Evolutionary conservation across 163 green algal species (phyloP).

Genomic region (Prototheca cutis): DNA sequence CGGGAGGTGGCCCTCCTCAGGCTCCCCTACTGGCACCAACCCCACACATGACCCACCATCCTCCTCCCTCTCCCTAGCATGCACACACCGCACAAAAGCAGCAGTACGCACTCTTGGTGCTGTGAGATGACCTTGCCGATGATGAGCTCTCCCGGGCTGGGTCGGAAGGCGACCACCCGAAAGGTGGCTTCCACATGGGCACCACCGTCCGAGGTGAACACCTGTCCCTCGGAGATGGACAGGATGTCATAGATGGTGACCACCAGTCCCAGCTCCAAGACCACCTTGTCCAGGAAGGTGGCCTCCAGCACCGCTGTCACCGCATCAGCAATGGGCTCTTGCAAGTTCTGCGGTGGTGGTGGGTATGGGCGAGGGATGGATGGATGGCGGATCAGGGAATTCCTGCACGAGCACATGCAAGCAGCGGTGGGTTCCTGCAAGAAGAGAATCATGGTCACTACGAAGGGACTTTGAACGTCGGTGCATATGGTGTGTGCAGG

Average conservation of each 20-base stretch:
- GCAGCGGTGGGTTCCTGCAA: background rate
- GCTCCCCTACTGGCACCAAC: background rate
- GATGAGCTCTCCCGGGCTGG: slow-evolving; percentile 78
- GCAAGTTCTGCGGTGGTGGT: slow-evolving; percentile 35
- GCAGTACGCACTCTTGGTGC: slow-evolving; percentile 37
- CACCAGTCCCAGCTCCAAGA: slow-evolving; percentile 69
- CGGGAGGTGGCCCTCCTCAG: no score
- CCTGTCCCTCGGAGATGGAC: slow-evolving; percentile 62
- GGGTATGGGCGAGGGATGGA: background rate
- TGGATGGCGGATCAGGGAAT: no score
- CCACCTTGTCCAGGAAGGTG: slow-evolving; percentile 67
- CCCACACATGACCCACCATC: background rate
- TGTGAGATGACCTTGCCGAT: slow-evolving; percentile 57
- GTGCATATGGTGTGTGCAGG: no score
- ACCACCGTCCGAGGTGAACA: slow-evolving; percentile 75
- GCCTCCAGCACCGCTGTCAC: slow-evolving; percentile 61
- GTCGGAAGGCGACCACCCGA: slow-evolving; percentile 77
- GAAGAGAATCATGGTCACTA: no score
- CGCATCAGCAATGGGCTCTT: slow-evolving; percentile 44
- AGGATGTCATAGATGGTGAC: slow-evolving; percentile 85
- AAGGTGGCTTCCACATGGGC: slow-evolving; percentile 69
- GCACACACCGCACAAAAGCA: no score
- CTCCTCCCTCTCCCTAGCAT: background rate
- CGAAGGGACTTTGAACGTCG: no score
- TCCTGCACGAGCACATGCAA: background rate